A percentile compares a stretch with the other conserved stretches of the same genome.
Conservation (phyloP, 1,139 yeast species). For the Pichia sp. region DNA sequence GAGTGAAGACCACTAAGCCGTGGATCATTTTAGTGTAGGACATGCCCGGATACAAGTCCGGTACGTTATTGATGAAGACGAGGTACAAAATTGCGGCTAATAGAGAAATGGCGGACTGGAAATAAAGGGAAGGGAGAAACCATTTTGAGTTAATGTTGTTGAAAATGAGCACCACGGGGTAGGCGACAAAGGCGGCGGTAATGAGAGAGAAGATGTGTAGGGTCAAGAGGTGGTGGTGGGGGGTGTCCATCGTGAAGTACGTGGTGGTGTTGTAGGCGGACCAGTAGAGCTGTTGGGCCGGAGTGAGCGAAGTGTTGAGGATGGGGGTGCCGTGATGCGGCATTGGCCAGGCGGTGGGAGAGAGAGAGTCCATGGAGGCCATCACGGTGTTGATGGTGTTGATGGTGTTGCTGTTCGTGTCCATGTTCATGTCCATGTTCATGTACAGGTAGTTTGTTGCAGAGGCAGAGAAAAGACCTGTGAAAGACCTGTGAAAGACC, state of each 20-base stretch:
- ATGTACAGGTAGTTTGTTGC: no score
- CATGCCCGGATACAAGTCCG: conserved; percentile 69
- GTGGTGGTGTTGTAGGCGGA: conserved; percentile 74
- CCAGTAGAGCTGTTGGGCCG: conserved; percentile 76
- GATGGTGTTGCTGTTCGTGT: no score
- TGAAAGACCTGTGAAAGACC: no score
- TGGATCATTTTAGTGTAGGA: conserved; percentile 63
- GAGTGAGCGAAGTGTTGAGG: conserved; percentile 57
- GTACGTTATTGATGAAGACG: conserved; percentile 54
- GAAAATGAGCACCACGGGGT: conserved; percentile 65
- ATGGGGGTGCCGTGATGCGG: conserved; percentile 71
- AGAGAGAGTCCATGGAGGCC: conserved; percentile 18
- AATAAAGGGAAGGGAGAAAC: conserved; percentile 50
- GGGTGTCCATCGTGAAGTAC: conserved; percentile 52
- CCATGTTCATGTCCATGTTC: no score
- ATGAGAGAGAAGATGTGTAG: conserved; percentile 48
- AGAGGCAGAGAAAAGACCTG: no score
- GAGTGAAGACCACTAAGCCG: conserved; percentile 47
- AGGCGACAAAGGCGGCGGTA: conserved; percentile 46
- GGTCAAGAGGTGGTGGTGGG: conserved; percentile 47
- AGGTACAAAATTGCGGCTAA: conserved; percentile 53
- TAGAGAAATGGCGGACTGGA: conserved; percentile 42
- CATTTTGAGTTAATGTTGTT: conserved; percentile 52
- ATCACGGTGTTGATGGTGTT: no score
- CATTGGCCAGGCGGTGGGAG: conserved; percentile 46